Evolutionary conservation across 2,329 filamentous ascomycete genomes (phyloP).

Genomic region (Zasmidium angulare): DNA sequence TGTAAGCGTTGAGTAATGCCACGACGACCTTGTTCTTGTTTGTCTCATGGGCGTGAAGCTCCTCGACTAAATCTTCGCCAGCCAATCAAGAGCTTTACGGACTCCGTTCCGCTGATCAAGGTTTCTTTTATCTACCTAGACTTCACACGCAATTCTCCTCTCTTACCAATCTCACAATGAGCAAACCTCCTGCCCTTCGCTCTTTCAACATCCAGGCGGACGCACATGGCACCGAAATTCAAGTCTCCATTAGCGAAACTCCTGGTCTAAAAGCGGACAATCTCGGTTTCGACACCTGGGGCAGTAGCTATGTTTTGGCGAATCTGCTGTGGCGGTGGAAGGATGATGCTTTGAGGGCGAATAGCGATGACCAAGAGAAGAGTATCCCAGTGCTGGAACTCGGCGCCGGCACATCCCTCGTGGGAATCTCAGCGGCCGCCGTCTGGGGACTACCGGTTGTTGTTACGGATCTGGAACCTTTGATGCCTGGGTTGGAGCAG

Average conservation of each 20-base stretch:
- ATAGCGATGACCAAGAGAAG: conserved; percentile 5
- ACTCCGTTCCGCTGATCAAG: too few relatives aligned
- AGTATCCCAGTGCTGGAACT: conserved; percentile 36
- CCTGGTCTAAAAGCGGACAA: conserved; percentile 33
- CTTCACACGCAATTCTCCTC: not conserved
- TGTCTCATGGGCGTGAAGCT: too few relatives aligned
- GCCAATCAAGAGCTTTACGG: not conserved
- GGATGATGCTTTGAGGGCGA: conserved; percentile 12
- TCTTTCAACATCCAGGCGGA: conserved; percentile 88
- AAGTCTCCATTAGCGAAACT: conserved; percentile 23
- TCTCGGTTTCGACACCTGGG: conserved; percentile 41
- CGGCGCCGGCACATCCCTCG: conserved; percentile 41
- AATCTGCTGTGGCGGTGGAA: conserved; percentile 36
- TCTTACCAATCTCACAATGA: not conserved
- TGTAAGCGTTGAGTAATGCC: too few relatives aligned
- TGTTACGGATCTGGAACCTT: conserved; percentile 37
- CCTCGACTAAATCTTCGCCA: too few relatives aligned
- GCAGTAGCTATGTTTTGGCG: conserved; percentile 38
- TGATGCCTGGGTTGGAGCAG: conserved; percentile 33
- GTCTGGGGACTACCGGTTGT: conserved; percentile 33
- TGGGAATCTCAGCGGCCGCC: conserved; percentile 37
- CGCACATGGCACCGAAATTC: conserved; percentile 4
- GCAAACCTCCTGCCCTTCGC: conserved; percentile 49
- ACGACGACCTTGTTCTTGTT: too few relatives aligned
- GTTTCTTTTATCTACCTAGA: too few relatives aligned